These are phyloP conservation scores for Lactarius sanguifluus DNA, from an alignment of 768 basidiomycete genomes.

Conservation along the genomic window DNA sequence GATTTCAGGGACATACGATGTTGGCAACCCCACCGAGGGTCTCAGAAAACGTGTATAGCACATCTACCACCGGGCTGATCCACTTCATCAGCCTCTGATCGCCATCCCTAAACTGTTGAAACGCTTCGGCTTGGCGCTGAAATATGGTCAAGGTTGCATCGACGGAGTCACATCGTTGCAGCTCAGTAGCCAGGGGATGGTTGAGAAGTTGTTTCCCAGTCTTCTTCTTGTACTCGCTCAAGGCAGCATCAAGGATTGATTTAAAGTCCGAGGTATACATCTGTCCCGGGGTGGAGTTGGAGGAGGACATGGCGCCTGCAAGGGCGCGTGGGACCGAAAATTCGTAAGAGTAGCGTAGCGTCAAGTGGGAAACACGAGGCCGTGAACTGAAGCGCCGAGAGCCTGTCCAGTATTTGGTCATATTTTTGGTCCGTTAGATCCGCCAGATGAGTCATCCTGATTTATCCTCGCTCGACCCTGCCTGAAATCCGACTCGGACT, in stretches of 20 bases:
- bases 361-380: too few species aligned
- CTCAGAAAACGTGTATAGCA: not conserved
- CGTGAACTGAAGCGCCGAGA: too few species aligned
- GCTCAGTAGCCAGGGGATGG: slow-evolving; percentile 2
- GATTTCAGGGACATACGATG: not conserved
- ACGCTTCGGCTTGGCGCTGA: not conserved
- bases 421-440: too few species aligned
- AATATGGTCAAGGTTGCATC: not conserved
- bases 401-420: too few species aligned
- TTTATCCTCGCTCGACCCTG: too few species aligned
- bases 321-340: too few species aligned
- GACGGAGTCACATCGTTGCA: slow-evolving; percentile 7
- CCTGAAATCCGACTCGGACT: too few species aligned
- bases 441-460: too few species aligned
- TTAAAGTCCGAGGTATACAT: slow-evolving; percentile 1
- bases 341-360: too few species aligned
- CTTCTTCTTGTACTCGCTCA: not conserved
- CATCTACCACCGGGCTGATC: slow-evolving; percentile 1
- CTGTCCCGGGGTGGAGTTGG: not conserved
- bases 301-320: too few species aligned
- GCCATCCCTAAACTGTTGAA: not conserved
- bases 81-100: not conserved
- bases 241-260: not conserved
- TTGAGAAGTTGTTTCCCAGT: slow-evolving; percentile 4
- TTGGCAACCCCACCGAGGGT: not conserved